These are phyloP conservation scores for Chalciporus sphaerocephalus DNA, from an alignment of 768 basidiomycete genomes.

Conservation along the genomic window DNA sequence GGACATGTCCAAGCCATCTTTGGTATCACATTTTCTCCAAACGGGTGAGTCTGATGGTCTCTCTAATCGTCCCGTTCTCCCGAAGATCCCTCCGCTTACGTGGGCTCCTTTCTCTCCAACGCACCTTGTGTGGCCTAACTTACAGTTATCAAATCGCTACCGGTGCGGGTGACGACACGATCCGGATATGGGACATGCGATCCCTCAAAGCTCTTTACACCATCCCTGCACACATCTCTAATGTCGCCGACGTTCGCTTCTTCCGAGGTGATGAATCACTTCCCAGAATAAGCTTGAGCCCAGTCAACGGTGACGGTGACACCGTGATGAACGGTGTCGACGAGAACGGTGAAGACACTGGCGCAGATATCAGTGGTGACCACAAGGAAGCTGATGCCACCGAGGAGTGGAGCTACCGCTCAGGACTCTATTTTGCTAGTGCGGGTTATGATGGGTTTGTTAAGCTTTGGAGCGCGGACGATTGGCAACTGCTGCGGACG, in stretches of 20 bases:
- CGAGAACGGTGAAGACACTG: constrained; percentile 33
- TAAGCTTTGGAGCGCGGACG: constrained; percentile 96
- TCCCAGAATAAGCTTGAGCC: constrained; percentile 37
- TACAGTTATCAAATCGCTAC: constrained; percentile 94
- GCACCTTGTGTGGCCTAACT: neutral
- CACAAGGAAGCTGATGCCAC: constrained; percentile 15
- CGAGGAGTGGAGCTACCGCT: constrained; percentile 77
- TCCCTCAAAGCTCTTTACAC: constrained; percentile 90
- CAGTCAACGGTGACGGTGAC: constrained; percentile 28
- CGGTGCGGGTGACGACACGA: constrained; percentile 94
- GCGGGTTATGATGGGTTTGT: constrained; percentile 93
- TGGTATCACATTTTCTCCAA: constrained; percentile 89
- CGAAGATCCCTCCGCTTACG: constrained; percentile 3
- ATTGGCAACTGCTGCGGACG: constrained; percentile 89
- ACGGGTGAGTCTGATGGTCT: constrained; percentile 64
- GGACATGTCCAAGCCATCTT: constrained; percentile 94
- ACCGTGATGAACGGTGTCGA: constrained; percentile 50
- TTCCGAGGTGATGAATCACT: constrained; percentile 63
- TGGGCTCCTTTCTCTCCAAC: neutral
- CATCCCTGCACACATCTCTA: constrained; percentile 93
- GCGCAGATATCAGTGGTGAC: constrained; percentile 27
- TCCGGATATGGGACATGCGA: constrained; percentile 98
- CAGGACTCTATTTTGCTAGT: constrained; percentile 90
- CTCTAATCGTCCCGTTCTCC: neutral
- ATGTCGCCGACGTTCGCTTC: constrained; percentile 93